phyloP scores from a whole-genome alignment of 371 early-diverging fungal genomes.

The Mucor saturninus region DNA sequence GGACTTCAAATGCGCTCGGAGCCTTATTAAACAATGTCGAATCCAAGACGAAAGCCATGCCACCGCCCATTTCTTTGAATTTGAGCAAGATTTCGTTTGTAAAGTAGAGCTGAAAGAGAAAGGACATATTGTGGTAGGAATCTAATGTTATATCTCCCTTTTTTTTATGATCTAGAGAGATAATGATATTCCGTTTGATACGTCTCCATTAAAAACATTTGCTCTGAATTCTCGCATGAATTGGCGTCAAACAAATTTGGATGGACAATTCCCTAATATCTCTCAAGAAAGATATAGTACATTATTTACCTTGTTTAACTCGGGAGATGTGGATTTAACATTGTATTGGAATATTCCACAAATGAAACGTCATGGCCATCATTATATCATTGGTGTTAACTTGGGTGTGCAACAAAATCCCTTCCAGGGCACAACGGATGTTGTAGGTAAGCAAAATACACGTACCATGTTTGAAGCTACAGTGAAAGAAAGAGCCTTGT shows the following conservation, averaged over 20 bases:
- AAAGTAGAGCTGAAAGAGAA: slow-evolving; percentile 24
- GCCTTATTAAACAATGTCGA: slow-evolving; percentile 39
- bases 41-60: slow-evolving; percentile 22
- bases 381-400: slow-evolving; percentile 89
- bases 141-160: no score
- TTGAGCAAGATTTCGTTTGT: slow-evolving; percentile 54
- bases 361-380: slow-evolving; percentile 73
- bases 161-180: slow-evolving; percentile 34
- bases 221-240: slow-evolving; percentile 72
- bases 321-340: slow-evolving; percentile 85
- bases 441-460: neutral
- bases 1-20: slow-evolving; percentile 54
- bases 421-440: slow-evolving; percentile 43
- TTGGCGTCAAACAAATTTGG: slow-evolving; percentile 70
- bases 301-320: slow-evolving; percentile 78
- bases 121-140: no score
- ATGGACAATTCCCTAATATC: slow-evolving; percentile 68
- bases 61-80: slow-evolving; percentile 44
- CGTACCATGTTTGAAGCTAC: slow-evolving; percentile 75
- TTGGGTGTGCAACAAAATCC: slow-evolving; percentile 79
- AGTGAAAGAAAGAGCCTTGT: slow-evolving; percentile 63
- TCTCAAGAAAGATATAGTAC: slow-evolving; percentile 47
- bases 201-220: slow-evolving; percentile 65
- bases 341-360: slow-evolving; percentile 83
- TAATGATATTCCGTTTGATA: slow-evolving; percentile 48